Evolutionary conservation across 2,329 filamentous ascomycete genomes (phyloP).

Genomic region (Alternaria incomplexa): DNA sequence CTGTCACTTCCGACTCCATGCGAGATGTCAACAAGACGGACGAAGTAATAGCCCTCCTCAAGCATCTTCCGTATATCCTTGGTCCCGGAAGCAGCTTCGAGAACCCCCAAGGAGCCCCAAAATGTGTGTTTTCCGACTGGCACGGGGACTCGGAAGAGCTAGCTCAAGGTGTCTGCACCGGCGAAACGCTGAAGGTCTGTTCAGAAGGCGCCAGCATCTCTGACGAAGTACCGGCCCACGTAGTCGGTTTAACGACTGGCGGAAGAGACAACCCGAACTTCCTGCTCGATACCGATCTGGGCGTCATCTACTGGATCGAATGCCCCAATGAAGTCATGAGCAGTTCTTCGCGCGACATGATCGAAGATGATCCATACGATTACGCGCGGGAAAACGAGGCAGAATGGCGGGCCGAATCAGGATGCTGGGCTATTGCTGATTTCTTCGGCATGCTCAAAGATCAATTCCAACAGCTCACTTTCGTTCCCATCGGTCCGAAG

Average conservation of each 20-base stretch:
- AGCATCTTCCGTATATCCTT: background rate
- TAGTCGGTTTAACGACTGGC: background rate
- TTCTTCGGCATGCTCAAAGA: background rate
- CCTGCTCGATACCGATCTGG: background rate
- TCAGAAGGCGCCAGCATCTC: background rate
- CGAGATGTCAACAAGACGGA: background rate
- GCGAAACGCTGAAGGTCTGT: background rate
- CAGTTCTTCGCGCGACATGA: background rate
- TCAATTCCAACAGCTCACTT: background rate
- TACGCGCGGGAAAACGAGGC: background rate
- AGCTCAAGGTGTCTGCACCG: background rate
- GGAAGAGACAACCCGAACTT: background rate
- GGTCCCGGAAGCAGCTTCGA: background rate
- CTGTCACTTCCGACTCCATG: background rate
- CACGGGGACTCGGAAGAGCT: background rate
- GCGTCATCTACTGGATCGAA: background rate
- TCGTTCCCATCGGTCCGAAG: background rate
- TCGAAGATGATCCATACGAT: background rate
- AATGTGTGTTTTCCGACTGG: background rate
- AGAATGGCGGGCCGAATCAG: background rate
- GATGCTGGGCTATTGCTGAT: background rate
- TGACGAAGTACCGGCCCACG: background rate
- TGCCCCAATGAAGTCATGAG: background rate
- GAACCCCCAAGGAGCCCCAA: background rate
- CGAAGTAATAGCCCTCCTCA: background rate